A percentile compares a stretch with the other conserved stretches of the same genome.
Conservation (phyloP, 257 asterid genomes). For the Solanum clarkiae region DNA sequence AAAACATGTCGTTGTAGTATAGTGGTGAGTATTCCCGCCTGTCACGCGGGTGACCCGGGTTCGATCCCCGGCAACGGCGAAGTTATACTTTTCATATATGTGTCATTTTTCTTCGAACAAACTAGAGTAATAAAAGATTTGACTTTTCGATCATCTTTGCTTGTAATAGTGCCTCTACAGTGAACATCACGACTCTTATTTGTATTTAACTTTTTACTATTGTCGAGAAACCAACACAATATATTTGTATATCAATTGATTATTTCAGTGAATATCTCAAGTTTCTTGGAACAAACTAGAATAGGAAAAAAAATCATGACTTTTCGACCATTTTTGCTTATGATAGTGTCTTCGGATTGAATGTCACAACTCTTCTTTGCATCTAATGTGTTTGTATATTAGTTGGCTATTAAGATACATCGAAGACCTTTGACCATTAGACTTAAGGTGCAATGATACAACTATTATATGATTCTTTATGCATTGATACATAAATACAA, state of each 20-base stretch:
- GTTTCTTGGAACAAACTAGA: too few relatives aligned
- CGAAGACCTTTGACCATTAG: neutral
- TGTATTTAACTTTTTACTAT: neutral
- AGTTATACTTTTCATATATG: too few relatives aligned
- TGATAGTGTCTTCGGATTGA: too few relatives aligned
- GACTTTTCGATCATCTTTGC: neutral
- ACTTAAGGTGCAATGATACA: neutral
- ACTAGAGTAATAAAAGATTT: too few relatives aligned
- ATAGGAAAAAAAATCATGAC: neutral
- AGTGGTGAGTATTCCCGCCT: conserved; percentile 59
- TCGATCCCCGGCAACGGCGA: conserved; percentile 59
- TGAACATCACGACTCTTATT: neutral
- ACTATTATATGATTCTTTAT: neutral
- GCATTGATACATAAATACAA: neutral
- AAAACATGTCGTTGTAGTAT: conserved; percentile 35
- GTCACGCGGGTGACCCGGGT: conserved; percentile 62
- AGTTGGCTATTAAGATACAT: too few relatives aligned
- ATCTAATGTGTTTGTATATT: too few relatives aligned
- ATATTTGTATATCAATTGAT: too few relatives aligned
- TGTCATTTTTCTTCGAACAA: too few relatives aligned
- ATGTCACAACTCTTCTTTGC: too few relatives aligned
- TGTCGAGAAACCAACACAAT: too few relatives aligned
- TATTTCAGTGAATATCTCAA: too few relatives aligned
- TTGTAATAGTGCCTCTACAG: neutral
- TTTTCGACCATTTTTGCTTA: neutral